Conservation (phyloP, 2,329 filamentous ascomycete species). For the Xylariaceae sp. region DNA sequence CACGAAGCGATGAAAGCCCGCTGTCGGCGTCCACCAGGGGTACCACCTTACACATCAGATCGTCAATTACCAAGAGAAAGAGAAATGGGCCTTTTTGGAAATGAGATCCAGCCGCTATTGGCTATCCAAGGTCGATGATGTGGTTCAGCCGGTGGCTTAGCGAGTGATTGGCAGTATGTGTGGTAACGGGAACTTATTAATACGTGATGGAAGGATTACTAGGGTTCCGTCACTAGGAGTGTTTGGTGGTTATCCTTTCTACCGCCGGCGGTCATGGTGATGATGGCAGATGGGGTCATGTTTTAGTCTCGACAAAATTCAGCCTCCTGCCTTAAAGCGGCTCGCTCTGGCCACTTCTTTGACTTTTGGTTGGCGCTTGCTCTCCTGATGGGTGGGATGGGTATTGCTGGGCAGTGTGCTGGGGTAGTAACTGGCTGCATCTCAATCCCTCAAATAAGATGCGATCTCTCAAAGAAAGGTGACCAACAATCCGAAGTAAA, state of each 20-base stretch:
- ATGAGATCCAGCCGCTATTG: conserved; percentile 12
- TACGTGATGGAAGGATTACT: neutral
- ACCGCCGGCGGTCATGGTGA: conserved; percentile 2
- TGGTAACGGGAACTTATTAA: neutral
- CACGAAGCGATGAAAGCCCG: neutral
- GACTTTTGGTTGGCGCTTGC: neutral
- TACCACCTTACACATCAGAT: no score
- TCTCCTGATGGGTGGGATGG: neutral
- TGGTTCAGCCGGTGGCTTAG: conserved; percentile 1
- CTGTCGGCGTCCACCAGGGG: neutral
- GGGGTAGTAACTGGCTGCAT: no score
- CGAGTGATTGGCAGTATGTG: neutral
- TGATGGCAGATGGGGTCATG: neutral
- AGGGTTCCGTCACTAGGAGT: conserved; percentile 4
- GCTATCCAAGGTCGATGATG: neutral
- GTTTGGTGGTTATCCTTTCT: conserved; percentile 4
- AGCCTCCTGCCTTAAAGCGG: conserved; percentile 10
- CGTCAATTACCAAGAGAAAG: no score
- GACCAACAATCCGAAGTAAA: no score
- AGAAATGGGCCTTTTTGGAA: conserved; percentile 1
- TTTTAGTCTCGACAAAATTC: conserved; percentile 11
- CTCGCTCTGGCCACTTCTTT: neutral
- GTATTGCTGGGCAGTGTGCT: no score
- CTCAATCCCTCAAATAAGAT: no score
- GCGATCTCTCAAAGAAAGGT: no score